These are phyloP conservation scores for Wallacemonas rigidus DNA, from an alignment of 208 protist species.

Conservation along the genomic window DNA sequence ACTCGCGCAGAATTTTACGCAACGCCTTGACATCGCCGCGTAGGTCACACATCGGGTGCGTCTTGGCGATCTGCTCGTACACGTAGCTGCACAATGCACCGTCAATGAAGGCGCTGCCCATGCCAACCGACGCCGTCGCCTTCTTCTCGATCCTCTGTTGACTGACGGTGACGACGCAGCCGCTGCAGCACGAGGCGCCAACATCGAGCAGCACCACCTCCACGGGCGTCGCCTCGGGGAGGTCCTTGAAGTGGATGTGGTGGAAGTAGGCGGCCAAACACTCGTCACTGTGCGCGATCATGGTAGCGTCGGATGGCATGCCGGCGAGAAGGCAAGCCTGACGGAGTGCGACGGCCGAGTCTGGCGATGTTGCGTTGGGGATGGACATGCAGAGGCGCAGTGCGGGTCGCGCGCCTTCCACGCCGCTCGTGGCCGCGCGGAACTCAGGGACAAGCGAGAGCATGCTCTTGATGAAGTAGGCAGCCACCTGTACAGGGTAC, in stretches of 20 bases:
- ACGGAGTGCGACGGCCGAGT: slow-evolving; percentile 37
- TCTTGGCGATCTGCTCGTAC: slow-evolving; percentile 49
- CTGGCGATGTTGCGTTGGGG: slow-evolving; percentile 18
- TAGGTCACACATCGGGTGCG: slow-evolving; percentile 20
- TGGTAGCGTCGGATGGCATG: slow-evolving; percentile 39
- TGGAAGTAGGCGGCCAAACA: slow-evolving; percentile 64
- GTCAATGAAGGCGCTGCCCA: slow-evolving; percentile 66
- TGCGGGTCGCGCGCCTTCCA: slow-evolving; percentile 19
- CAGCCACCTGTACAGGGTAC: slow-evolving; percentile 50
- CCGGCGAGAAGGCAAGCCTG: slow-evolving; percentile 60
- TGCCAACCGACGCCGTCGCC: slow-evolving; percentile 31
- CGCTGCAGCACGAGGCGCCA: slow-evolving; percentile 51
- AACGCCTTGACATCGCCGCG: slow-evolving; percentile 52
- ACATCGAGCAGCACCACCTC: slow-evolving; percentile 64
- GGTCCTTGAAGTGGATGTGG: slow-evolving; percentile 53
- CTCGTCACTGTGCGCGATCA: slow-evolving; percentile 53
- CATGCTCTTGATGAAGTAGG: slow-evolving; percentile 66
- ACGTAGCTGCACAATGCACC: slow-evolving; percentile 48
- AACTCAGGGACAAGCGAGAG: slow-evolving; percentile 40
- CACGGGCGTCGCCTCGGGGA: slow-evolving; percentile 31
- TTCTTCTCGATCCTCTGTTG: slow-evolving; percentile 39
- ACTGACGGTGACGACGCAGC: slow-evolving; percentile 34
- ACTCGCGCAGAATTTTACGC: slow-evolving; percentile 60
- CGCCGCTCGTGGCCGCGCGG: background rate
- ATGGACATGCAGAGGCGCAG: slow-evolving; percentile 17